These are phyloP conservation scores for Podila horticola DNA, from an alignment of 192 early-diverging fungal species.

Conservation along the genomic window DNA sequence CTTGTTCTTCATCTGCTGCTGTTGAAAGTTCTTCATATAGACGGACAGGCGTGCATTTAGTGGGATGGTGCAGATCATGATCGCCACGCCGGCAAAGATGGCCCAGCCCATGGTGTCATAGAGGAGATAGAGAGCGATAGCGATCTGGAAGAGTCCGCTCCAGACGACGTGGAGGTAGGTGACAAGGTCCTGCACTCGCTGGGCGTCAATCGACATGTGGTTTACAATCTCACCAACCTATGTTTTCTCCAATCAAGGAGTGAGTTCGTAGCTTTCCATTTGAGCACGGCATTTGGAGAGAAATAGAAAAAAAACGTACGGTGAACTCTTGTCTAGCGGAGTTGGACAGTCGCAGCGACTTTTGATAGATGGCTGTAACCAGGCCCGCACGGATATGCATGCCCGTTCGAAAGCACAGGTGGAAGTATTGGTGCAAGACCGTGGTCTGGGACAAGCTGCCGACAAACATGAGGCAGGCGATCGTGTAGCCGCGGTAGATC, in stretches of 20 bases:
- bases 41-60: constrained; percentile 75
- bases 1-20: constrained; percentile 88
- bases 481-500: constrained; percentile 76
- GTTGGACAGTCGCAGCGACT: constrained; percentile 86
- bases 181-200: constrained; percentile 69
- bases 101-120: constrained; percentile 83
- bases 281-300: too few relatives aligned
- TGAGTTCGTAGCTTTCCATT: too few relatives aligned
- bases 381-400: constrained; percentile 81
- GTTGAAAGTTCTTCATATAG: constrained; percentile 75
- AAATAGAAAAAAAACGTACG: too few relatives aligned
- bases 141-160: constrained; percentile 84
- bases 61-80: constrained; percentile 86
- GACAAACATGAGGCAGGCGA: constrained; percentile 85
- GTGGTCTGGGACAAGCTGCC: constrained; percentile 80
- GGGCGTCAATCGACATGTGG: constrained; percentile 74
- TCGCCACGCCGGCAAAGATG: constrained; percentile 84
- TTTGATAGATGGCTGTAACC: constrained; percentile 86
- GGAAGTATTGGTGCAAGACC: constrained; percentile 91
- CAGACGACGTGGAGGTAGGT: constrained; percentile 80
- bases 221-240: constrained; percentile 61
- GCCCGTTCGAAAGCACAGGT: constrained; percentile 79
- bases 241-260: neutral
- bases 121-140: constrained; percentile 78
- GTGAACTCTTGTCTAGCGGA: constrained; percentile 83